Evolutionary conservation across 768 basidiomycete genomes (phyloP), one percentile per base, ranked within the genome.

Genomic region (Phaffia tasmanica): DNA sequence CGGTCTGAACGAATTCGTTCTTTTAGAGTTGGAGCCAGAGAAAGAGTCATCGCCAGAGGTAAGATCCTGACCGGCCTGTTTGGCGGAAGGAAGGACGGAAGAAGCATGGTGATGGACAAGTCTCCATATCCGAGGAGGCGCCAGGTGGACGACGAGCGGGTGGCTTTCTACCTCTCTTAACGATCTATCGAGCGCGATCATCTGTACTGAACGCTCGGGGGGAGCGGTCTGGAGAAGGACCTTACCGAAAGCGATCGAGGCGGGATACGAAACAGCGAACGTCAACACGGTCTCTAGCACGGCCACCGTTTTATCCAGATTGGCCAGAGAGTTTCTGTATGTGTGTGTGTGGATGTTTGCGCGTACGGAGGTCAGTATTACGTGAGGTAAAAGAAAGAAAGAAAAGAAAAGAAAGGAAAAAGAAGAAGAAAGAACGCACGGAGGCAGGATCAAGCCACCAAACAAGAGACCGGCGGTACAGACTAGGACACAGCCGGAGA

Each of bases 221-320:
- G 93, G 93, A 0, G 90, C 83, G 0, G 95, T 98, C 76, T 98
- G 95, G 18, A 98, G 76, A 1, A 99, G 79, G 1, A 91, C 85
- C 8, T 85, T 84, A 1, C 90, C 94, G 16, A 94, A 86, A 0
- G 88, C 83, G 15, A 85, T 80, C 50, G 85, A 89, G 0, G 92
- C 86, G 1, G 85, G 83, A 74, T 92, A 94, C 0, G 95, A 87
- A 27, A 93, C 81, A 49, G 83, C 82, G 75, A 87, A 88, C 4
- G 91, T 94, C 19, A 88, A 78, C 15, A 85, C 73, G 0, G 91
- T 86, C 62, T 91, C 84, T 8, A 87, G 70, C 6, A 83, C 81
- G 0, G 95, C 89, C 50, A 95, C 79, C n/a, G 84, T 75, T n/a
- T 94, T 83, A 76, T 99, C 94, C n/a, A 85, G 82, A 3, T n/a